phyloP scores from a whole-genome alignment of 495 filamentous ascomycete genomes.

The Podospora bellae-mahoneyi region DNA sequence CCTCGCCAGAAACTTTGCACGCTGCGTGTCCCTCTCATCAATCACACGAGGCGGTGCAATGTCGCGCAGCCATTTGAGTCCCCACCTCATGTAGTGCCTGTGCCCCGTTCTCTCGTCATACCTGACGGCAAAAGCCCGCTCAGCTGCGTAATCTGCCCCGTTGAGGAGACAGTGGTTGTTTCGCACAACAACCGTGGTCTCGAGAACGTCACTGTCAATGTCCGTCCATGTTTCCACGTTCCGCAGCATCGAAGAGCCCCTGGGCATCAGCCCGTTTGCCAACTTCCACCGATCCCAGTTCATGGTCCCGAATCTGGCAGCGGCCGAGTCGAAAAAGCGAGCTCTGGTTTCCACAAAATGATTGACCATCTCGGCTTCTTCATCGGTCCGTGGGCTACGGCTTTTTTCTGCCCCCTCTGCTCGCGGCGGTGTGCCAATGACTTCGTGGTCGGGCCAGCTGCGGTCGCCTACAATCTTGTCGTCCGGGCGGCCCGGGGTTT shows the following conservation, averaged over 20 bases:
- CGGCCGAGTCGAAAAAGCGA: background rate
- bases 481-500: background rate
- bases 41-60: background rate
- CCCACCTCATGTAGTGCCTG: background rate
- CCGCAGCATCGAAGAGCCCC: background rate
- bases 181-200: background rate
- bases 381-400: background rate
- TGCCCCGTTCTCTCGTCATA: background rate
- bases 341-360: background rate
- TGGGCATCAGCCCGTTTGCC: background rate
- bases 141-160: too few species aligned
- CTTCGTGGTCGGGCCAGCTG: background rate
- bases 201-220: too few species aligned
- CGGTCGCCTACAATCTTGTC: background rate
- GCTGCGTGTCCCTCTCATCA: background rate
- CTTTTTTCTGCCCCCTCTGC: background rate
- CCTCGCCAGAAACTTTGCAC: background rate
- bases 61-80: background rate
- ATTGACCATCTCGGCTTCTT: background rate
- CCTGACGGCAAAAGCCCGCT: background rate
- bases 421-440: background rate
- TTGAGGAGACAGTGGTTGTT: background rate
- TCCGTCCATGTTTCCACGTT: background rate
- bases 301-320: background rate
- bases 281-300: background rate